These are phyloP conservation scores for Cyberlindnera bimundalis DNA, from an alignment of 805 yeast species.

Conservation along the genomic window DNA sequence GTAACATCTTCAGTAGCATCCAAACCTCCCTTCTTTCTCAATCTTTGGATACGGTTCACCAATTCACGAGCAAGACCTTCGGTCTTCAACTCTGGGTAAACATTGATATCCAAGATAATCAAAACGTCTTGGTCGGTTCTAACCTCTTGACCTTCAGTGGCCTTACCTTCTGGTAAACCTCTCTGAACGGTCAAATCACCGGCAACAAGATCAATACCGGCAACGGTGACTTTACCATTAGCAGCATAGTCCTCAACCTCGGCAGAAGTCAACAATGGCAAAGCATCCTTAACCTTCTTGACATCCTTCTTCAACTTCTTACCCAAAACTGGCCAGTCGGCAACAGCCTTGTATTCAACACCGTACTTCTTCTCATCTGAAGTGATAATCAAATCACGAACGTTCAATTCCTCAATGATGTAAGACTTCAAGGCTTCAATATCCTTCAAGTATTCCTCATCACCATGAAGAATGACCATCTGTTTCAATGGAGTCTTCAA, in stretches of 20 bases:
- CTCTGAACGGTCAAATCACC: slow-evolving; percentile 91
- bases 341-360: slow-evolving; percentile 90
- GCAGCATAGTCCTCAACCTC: slow-evolving; percentile 75
- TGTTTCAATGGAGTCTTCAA: slow-evolving; percentile 92
- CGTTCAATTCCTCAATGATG: slow-evolving; percentile 87
- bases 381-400: slow-evolving; percentile 83
- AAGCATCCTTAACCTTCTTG: slow-evolving; percentile 89
- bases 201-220: slow-evolving; percentile 79
- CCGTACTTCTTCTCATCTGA: slow-evolving; percentile 88
- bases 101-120: slow-evolving; percentile 81
- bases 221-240: slow-evolving; percentile 76
- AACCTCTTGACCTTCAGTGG: slow-evolving; percentile 72
- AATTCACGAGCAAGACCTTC: slow-evolving; percentile 97
- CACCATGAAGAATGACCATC: slow-evolving; percentile 81
- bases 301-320: slow-evolving; percentile 94
- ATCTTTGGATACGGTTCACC: slow-evolving; percentile 94
- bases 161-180: slow-evolving; percentile 71
- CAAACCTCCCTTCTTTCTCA: slow-evolving; percentile 93
- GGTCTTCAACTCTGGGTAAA: slow-evolving; percentile 82
- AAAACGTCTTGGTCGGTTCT: slow-evolving; percentile 89
- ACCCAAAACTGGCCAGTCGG: slow-evolving; percentile 99
- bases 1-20: slow-evolving; percentile 92
- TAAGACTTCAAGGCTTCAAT: slow-evolving; percentile 73
- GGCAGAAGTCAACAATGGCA: slow-evolving; percentile 75
- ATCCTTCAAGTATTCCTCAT: slow-evolving; percentile 69